Evolutionary conservation across 441 rosid species (phyloP).

Genomic region (Gossypium trilobum): DNA sequence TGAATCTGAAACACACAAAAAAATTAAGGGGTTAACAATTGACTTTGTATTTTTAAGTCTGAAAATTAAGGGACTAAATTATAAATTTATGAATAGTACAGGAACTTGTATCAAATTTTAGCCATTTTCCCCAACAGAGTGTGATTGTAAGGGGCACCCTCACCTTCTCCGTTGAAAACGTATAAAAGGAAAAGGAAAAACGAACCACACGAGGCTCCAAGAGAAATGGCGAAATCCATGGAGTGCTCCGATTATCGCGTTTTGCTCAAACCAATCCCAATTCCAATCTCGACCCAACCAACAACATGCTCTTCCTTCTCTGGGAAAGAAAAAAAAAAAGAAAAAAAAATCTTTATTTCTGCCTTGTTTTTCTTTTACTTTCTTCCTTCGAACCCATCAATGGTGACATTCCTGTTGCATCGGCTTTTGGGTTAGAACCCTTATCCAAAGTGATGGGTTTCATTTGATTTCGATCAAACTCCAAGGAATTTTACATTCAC

Average conservation of each 20-base stretch:
- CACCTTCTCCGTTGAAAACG: background rate
- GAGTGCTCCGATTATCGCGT: background rate
- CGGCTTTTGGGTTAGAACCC: background rate
- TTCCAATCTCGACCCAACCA: background rate
- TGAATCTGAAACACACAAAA: too few relatives aligned
- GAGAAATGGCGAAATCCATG: conserved; percentile 6
- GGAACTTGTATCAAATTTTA: too few relatives aligned
- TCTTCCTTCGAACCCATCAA: background rate
- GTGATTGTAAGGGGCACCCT: background rate
- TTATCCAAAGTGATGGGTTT: conserved; percentile 2
- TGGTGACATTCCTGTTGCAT: background rate
- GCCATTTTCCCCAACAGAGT: too few relatives aligned
- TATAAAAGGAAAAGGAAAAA: background rate
- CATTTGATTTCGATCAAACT: conserved; percentile 5
- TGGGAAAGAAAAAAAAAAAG: background rate
- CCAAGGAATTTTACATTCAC: background rate
- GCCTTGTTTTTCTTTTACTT: background rate
- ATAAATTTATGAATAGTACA: too few relatives aligned
- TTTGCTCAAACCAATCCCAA: conserved; percentile 8
- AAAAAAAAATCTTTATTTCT: background rate
- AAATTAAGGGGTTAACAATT: too few relatives aligned
- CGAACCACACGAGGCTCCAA: conserved; percentile 4
- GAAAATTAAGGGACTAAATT: too few relatives aligned
- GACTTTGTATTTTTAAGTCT: too few relatives aligned
- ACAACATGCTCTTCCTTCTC: background rate